These are phyloP conservation scores for Leucocoprinus sp. DNA, from an alignment of 768 basidiomycete genomes.

Conservation along the genomic window DNA sequence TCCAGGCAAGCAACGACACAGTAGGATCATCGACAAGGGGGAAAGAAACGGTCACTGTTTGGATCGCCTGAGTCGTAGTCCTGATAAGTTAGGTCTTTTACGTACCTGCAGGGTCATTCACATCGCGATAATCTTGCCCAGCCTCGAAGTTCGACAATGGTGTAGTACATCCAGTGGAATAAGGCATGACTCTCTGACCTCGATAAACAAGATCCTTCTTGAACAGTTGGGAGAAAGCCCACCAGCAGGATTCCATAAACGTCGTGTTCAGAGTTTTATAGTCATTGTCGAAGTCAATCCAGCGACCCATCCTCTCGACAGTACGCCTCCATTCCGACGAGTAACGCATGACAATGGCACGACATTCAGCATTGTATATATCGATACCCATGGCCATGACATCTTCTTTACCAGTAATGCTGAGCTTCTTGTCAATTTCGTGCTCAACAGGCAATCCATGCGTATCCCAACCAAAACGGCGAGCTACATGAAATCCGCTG, in stretches of 20 bases:
- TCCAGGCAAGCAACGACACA: slow-evolving; percentile 93
- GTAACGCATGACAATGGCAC: slow-evolving; percentile 96
- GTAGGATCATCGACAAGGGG: slow-evolving; percentile 87
- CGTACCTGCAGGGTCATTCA: slow-evolving; percentile 86
- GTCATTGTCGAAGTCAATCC: slow-evolving; percentile 99
- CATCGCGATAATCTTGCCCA: slow-evolving; percentile 84
- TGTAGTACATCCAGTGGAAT: slow-evolving; percentile 93
- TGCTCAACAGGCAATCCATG: slow-evolving; percentile 98
- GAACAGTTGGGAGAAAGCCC: slow-evolving; percentile 95
- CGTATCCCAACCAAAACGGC: slow-evolving; percentile 98
- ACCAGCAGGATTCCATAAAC: slow-evolving; percentile 99
- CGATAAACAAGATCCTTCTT: slow-evolving; percentile 89
- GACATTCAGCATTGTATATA: slow-evolving; percentile 95
- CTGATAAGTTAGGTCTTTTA: slow-evolving; percentile 5
- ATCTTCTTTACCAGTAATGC: slow-evolving; percentile 88
- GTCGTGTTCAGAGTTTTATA: slow-evolving; percentile 93
- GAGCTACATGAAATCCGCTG: slow-evolving; percentile 85
- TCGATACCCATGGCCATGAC: slow-evolving; percentile 94
- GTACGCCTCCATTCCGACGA: slow-evolving; percentile 89
- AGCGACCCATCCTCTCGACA: slow-evolving; percentile 96
- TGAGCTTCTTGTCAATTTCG: slow-evolving; percentile 95
- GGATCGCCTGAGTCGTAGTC: neutral
- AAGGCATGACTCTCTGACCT: slow-evolving; percentile 94
- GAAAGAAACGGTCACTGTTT: slow-evolving; percentile 82
- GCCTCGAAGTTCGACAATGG: slow-evolving; percentile 98